These are phyloP conservation scores for Scheffersomyces titani DNA, from an alignment of 1,139 yeast genomes.

Conservation along the genomic window DNA sequence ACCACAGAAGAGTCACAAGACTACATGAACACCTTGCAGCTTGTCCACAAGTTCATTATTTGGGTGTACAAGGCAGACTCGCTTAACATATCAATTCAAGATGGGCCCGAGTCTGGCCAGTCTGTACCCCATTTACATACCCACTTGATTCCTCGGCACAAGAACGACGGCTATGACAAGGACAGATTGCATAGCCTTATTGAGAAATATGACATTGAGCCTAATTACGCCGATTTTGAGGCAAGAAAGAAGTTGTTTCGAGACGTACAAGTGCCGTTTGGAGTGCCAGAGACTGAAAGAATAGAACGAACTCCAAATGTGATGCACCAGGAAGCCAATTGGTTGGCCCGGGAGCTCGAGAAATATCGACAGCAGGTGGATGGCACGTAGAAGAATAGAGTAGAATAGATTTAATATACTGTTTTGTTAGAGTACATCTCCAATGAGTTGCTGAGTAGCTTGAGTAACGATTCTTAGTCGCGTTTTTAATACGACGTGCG, in stretches of 20 bases:
- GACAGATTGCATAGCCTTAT: slow-evolving; percentile 69
- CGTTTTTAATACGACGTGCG: background rate
- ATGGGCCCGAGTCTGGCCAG: slow-evolving; percentile 95
- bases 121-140: slow-evolving; percentile 92
- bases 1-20: slow-evolving; percentile 73
- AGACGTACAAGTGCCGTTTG: slow-evolving; percentile 1
- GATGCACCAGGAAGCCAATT: slow-evolving; percentile 66
- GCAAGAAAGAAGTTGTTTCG: slow-evolving; percentile 24
- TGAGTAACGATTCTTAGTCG: background rate
- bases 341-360: slow-evolving; percentile 46
- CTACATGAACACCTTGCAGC: slow-evolving; percentile 75
- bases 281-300: slow-evolving; percentile 32
- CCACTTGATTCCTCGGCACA: slow-evolving; percentile 82
- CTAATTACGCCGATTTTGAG: slow-evolving; percentile 31
- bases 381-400: background rate
- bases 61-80: slow-evolving; percentile 73
- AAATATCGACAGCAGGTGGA: slow-evolving; percentile 8
- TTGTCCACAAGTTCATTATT: slow-evolving; percentile 65
- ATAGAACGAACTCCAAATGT: slow-evolving; percentile 56
- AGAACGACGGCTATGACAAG: slow-evolving; percentile 57
- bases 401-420: background rate
- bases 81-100: slow-evolving; percentile 87
- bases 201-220: slow-evolving; percentile 46
- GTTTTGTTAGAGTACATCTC: too few relatives aligned
- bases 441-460: too few relatives aligned